Base-by-base conservation (phyloP, 805 yeast genomes). In the Candida silvatica region DNA sequence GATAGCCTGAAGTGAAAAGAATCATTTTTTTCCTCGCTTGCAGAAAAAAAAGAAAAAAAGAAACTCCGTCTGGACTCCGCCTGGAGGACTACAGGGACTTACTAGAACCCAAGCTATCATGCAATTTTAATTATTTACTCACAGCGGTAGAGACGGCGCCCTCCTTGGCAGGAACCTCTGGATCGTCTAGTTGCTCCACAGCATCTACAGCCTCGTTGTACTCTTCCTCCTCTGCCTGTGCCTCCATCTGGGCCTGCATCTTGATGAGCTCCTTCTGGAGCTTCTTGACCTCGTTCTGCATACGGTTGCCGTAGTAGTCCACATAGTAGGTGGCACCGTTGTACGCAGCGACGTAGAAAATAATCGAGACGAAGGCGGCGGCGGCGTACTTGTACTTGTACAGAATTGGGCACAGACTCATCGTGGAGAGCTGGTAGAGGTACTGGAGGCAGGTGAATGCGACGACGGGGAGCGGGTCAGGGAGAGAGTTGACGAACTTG, bases 311-410 rank as follows among this genome's bases (percentile, higher is more conserved):
- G 59, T 87, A 92, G 34, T 80, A 80, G 49, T 90, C 97, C 37
- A 92, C 69, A 55, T 90, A 90, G 54, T 85, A 90, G 1, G 95
- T 85, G 2, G 97, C 98, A 20, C 98, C 98, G 45, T 92, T 88
- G 54, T 80, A 86, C 28, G 87, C 67, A 2, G 97, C 94, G 54
- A 74, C 69, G 31, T 77, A 55, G 46, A 88, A 87, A n/a, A 90
- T 84, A 34, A 71, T 66, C 2, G 74, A 58, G 43, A 90, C 67
- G 50, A 87, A 88, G 1, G 66, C 44, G 1, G 79, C 73, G 18
- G 92, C 84, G 2, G 83, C 71, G 29, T 61, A 58, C 48, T 80
- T 78, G 53, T 77, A 71, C 29, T 69, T 65, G 58, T 84, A 84
- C 81, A 95, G 84, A n/a, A 92, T 53, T 0, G 96, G 95, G 49